Conservation (phyloP, 208 protist genomes). For the Borovskyia barvae region DNA sequence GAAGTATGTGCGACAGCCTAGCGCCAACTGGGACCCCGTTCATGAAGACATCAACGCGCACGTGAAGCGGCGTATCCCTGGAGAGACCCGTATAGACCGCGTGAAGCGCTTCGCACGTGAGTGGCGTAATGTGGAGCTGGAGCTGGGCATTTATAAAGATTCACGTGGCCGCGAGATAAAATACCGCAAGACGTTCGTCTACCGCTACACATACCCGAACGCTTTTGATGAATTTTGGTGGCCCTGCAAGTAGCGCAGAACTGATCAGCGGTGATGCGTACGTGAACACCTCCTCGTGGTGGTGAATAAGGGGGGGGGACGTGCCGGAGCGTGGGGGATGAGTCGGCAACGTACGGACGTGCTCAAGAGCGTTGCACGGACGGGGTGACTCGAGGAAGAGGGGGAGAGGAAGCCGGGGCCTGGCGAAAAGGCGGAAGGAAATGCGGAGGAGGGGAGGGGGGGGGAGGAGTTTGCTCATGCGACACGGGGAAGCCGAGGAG, state of each 20-base stretch:
- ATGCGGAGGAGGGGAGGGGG: no score
- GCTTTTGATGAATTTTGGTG: conserved; percentile 92
- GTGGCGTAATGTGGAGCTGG: conserved; percentile 90
- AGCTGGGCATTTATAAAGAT: conserved; percentile 87
- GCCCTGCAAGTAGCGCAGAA: conserved; percentile 73
- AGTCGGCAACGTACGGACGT: no score
- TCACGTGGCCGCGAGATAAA: conserved; percentile 86
- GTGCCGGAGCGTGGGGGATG: no score
- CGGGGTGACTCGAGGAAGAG: not conserved
- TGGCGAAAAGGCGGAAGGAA: not conserved
- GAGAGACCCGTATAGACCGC: conserved; percentile 86
- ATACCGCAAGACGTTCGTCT: conserved; percentile 90
- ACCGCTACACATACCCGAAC: conserved; percentile 91
- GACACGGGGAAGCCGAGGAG: no score
- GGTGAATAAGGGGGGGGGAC: no score
- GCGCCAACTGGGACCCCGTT: conserved; percentile 79
- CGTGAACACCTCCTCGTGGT: no score
- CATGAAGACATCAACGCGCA: conserved; percentile 92
- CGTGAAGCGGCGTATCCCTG: conserved; percentile 89
- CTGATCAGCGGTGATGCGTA: no score
- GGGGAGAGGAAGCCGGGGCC: not conserved
- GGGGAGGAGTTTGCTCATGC: no score
- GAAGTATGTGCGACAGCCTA: conserved; percentile 85
- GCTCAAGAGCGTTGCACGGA: no score
- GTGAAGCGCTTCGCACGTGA: conserved; percentile 86